phyloP scores from a whole-genome alignment of 2,329 filamentous ascomycete species.

The Sphaerulina vaccinii region DNA sequence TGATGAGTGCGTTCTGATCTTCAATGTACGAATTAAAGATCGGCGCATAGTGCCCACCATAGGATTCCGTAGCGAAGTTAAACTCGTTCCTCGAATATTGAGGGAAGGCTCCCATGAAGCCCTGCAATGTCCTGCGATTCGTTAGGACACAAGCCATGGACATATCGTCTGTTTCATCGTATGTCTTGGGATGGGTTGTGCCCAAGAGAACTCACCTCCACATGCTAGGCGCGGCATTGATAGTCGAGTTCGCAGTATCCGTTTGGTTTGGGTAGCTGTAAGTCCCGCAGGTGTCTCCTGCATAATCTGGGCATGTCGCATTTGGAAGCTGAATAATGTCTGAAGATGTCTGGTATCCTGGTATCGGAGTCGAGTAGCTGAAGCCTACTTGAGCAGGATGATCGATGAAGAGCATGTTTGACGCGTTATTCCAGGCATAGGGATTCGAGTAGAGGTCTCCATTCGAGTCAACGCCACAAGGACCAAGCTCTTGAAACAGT shows the following conservation, averaged over 20 bases:
- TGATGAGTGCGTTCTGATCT: slow-evolving; percentile 39
- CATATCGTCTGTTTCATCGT: too few species aligned
- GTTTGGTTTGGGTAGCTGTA: slow-evolving; percentile 54
- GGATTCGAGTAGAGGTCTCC: slow-evolving; percentile 57
- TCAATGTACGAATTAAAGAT: slow-evolving; percentile 36
- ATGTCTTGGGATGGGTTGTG: too few species aligned
- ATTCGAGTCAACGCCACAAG: slow-evolving; percentile 44
- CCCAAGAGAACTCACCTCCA: too few species aligned
- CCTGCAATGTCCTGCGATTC: slow-evolving; percentile 58
- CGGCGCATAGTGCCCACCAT: slow-evolving; percentile 36
- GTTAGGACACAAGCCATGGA: too few species aligned
- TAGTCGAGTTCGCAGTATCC: slow-evolving; percentile 54
- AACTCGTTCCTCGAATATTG: slow-evolving; percentile 32
- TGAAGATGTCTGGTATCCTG: slow-evolving; percentile 40
- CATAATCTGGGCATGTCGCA: slow-evolving; percentile 26
- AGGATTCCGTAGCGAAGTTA: slow-evolving; percentile 36
- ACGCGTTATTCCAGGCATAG: slow-evolving; percentile 62
- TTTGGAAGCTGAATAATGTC: slow-evolving; percentile 40
- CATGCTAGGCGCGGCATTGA: slow-evolving; percentile 57
- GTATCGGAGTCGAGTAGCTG: slow-evolving; percentile 52
- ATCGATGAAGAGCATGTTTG: slow-evolving; percentile 70
- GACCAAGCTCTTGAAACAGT: slow-evolving; percentile 52
- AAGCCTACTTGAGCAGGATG: slow-evolving; percentile 62
- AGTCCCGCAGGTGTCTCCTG: slow-evolving; percentile 50
- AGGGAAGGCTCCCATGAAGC: slow-evolving; percentile 62